Percentiles rank a stretch among this genome's conserved stretches.
These are phyloP conservation scores for Lachancea nothofagi DNA, from an alignment of 805 yeast genomes.

Conservation along the genomic window DNA sequence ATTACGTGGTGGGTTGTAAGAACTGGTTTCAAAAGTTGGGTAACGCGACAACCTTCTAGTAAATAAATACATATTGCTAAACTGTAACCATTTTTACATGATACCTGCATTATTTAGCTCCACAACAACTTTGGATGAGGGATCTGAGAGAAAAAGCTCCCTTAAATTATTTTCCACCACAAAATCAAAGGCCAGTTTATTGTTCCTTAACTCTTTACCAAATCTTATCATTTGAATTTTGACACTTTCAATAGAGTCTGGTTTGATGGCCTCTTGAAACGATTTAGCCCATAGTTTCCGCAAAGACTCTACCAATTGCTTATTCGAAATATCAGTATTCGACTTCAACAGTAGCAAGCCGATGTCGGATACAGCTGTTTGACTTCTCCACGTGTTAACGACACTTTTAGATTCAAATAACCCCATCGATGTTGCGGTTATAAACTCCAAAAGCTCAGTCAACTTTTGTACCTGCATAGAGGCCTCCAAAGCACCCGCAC, in stretches of 20 bases:
- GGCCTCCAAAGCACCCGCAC: constrained; percentile 33
- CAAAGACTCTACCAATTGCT: constrained; percentile 1
- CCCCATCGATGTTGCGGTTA: constrained; percentile 23
- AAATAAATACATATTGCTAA: constrained; percentile 13
- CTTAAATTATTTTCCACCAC: constrained; percentile 24
- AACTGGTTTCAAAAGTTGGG: constrained; percentile 85
- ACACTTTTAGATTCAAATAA: constrained; percentile 29
- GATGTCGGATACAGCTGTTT: constrained; percentile 41
- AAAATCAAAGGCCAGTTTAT: constrained; percentile 10
- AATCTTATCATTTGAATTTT: constrained; percentile 44
- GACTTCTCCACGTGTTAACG: constrained; percentile 57
- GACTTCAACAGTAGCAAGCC: constrained; percentile 24
- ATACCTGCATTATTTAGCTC: constrained; percentile 19
- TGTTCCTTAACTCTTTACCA: constrained; percentile 27
- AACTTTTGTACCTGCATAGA: constrained; percentile 6
- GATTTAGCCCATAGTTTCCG: constrained; percentile 24
- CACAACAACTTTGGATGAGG: constrained; percentile 43
- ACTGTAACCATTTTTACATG: not conserved
- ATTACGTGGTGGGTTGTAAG: constrained; percentile 88
- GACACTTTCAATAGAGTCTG: constrained; percentile 51
- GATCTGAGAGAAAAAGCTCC: constrained; percentile 32
- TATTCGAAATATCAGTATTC: not conserved
- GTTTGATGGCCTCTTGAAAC: constrained; percentile 31
- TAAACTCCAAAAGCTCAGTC: constrained; percentile 25
- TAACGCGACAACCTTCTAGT: constrained; percentile 64